phyloP scores from a whole-genome alignment of 108 stramenopile genomes.

The Nitzschia putrida region DNA sequence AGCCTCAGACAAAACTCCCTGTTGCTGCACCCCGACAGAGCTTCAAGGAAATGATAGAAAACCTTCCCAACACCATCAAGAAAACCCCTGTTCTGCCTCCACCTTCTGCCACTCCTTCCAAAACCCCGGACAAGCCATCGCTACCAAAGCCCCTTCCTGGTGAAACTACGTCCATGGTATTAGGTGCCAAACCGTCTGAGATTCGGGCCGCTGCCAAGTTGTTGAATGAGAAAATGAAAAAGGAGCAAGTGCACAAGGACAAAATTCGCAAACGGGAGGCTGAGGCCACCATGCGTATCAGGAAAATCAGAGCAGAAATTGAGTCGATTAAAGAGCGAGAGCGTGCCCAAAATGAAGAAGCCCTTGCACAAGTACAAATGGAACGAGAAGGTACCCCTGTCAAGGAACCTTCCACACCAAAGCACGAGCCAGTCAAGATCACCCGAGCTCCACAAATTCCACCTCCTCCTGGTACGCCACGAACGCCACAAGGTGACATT shows the following conservation, averaged over 20 bases:
- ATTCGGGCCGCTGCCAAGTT: constrained; percentile 26
- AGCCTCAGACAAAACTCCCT: neutral
- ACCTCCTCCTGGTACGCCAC: no score
- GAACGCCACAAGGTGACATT: neutral
- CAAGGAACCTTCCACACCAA: neutral
- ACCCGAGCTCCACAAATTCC: neutral
- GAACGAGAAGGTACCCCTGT: neutral
- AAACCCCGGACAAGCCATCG: neutral
- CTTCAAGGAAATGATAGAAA: neutral
- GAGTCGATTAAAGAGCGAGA: constrained; percentile 27
- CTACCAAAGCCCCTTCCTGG: neutral
- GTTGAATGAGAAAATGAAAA: constrained; percentile 4
- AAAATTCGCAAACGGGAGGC: constrained; percentile 15
- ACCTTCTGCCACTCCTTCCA: neutral
- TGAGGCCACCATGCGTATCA: constrained; percentile 22
- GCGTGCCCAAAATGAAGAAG: constrained; percentile 8
- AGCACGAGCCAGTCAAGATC: neutral
- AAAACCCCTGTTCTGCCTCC: neutral
- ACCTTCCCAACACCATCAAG: neutral
- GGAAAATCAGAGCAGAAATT: constrained; percentile 33
- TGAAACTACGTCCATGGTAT: neutral
- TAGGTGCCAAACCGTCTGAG: constrained; percentile 28
- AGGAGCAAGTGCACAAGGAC: constrained; percentile 2
- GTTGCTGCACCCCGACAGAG: no score
- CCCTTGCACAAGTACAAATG: neutral